Evolutionary conservation across 164 flowering plant genomes (phyloP), one percentile per base, ranked within the genome.

Genomic region (Annona squamosa): DNA sequence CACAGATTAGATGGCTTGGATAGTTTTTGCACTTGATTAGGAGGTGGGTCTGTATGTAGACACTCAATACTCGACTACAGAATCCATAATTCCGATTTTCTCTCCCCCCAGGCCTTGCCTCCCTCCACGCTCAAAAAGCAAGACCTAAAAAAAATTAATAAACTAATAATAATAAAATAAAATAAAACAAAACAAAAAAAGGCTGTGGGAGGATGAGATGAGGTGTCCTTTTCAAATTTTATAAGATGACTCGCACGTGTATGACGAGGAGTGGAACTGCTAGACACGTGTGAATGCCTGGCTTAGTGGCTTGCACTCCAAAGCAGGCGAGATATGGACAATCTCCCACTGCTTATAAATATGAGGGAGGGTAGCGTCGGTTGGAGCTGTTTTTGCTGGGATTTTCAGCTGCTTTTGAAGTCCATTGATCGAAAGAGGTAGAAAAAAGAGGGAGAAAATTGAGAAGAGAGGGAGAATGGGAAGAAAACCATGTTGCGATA

Each of bases 401-500:
- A 9, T 5, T 63, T 26, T 63, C 65, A 5, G 19, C 18, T 26
- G 13, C 57, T 48, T 26, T 26, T 26, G 37, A 26, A 26, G 37
- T 26, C 37, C 37, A 26, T 26, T 26, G 37, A 26, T 26, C 37
- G 37, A 26, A 26, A 26, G 37, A 7, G 59, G 13, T 52, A 9
- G 57, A 12, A 48, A 26, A 26, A 26, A 26, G 37, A 26, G 37
- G 57, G 57, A 52, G 9, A 9, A 7, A 3, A 52, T 52, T 52
- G 59, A 52, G 59, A 52, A 52, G 3, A 16, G 59, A 52, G 1
- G 46, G 66, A 69, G 67, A 70, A 89, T 89, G 93, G 93, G 93
- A 69, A 89, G 93, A 75, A 89, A 86, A 52, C 93, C 90, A 47
- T 89, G 93, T 72, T 89, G 93, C 81, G 93, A 89, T 73, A 89